Conservation (phyloP, 768 basidiomycete genomes). For the Tricholoma furcatifolium region DNA sequence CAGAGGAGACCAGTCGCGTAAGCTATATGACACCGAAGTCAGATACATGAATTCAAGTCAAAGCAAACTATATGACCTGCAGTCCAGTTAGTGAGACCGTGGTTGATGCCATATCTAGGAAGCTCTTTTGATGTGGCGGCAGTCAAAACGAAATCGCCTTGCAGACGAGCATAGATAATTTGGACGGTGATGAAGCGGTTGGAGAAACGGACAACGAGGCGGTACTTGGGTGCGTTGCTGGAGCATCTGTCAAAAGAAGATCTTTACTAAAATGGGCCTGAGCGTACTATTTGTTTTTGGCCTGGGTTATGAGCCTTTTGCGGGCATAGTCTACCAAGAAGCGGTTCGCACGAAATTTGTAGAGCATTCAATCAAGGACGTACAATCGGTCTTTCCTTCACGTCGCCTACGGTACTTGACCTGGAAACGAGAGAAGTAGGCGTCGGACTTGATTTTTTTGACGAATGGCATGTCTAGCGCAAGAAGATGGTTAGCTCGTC, state of each 20-base stretch:
- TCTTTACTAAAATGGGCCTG: not conserved
- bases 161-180: constrained; percentile 94
- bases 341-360: constrained; percentile 12
- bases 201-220: constrained; percentile 98
- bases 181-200: constrained; percentile 96
- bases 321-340: constrained; percentile 85
- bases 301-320: constrained; percentile 94
- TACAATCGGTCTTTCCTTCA: constrained; percentile 99
- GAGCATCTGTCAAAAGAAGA: not conserved
- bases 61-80: constrained; percentile 56
- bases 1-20: constrained; percentile 96
- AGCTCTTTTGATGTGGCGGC: constrained; percentile 90
- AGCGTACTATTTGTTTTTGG: constrained; percentile 97
- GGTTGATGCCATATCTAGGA: constrained; percentile 93
- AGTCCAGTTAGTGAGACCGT: constrained; percentile 98
- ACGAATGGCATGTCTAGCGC: constrained; percentile 84
- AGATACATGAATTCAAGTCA: not conserved
- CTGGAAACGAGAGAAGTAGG: constrained; percentile 98
- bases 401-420: constrained; percentile 97
- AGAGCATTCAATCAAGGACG: constrained; percentile 26
- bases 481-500: constrained; percentile 17
- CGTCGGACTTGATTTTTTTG: constrained; percentile 93
- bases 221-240: constrained; percentile 96
- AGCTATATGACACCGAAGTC: constrained; percentile 41
- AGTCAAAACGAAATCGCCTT: constrained; percentile 92